phyloP scores from a whole-genome alignment of 768 basidiomycete species.

The Lepiota brunneoincarnata region DNA sequence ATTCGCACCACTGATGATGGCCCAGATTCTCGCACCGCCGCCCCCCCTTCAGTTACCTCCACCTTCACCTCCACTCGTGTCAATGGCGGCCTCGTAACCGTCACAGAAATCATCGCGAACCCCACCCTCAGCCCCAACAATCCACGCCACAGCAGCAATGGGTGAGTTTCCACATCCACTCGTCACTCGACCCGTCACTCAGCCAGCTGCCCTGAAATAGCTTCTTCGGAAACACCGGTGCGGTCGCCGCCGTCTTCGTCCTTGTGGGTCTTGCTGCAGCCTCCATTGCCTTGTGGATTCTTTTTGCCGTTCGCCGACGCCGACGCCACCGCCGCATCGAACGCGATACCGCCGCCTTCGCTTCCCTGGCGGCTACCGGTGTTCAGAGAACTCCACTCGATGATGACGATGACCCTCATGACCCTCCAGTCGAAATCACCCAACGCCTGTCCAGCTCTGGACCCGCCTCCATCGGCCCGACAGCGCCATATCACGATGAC shows the following conservation, averaged over 20 bases:
- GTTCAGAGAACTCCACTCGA: constrained; percentile 65
- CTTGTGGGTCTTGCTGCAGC: constrained; percentile 81
- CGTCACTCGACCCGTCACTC: constrained; percentile 1
- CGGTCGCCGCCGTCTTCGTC: constrained; percentile 89
- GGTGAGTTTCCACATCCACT: constrained; percentile 41
- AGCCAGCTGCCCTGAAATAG: constrained; percentile 31
- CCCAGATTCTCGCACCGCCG: constrained; percentile 43
- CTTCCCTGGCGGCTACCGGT: constrained; percentile 69
- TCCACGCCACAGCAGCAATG: constrained; percentile 33
- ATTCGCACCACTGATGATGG: constrained; percentile 58
- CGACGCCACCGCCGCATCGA: constrained; percentile 60
- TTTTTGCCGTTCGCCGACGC: constrained; percentile 69
- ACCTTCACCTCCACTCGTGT: constrained; percentile 51
- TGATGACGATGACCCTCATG: constrained; percentile 51
- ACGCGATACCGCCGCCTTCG: constrained; percentile 69
- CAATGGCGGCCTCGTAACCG: constrained; percentile 51
- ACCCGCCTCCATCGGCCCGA: constrained; percentile 16
- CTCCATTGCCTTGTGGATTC: constrained; percentile 63
- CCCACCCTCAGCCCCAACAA: constrained; percentile 71
- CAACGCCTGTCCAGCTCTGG: constrained; percentile 41
- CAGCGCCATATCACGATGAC: constrained; percentile 12
- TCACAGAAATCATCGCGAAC: constrained; percentile 66
- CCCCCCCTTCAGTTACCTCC: constrained; percentile 58
- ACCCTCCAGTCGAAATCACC: constrained; percentile 24
- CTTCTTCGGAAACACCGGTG: constrained; percentile 87